Evolutionary conservation across 192 early-diverging fungal species (phyloP).

Genomic region (Coemansia sp.): DNA sequence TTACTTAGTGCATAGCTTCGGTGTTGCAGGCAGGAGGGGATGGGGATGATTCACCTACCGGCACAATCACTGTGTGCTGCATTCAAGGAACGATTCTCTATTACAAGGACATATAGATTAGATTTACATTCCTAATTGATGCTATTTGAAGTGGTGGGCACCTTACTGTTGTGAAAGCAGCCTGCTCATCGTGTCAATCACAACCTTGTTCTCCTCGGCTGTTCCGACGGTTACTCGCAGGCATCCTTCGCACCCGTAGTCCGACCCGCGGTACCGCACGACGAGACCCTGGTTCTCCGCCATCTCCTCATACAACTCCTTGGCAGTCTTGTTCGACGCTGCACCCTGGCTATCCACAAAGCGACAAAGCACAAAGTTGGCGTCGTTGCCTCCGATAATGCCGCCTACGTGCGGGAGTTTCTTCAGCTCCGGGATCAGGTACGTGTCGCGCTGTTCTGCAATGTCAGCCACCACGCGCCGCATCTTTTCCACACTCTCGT

Average conservation of each 20-base stretch:
- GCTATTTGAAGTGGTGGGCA: no score
- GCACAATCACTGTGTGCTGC: no score
- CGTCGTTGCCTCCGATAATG: conserved; percentile 86
- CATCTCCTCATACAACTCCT: conserved; percentile 75
- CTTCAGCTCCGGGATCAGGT: conserved; percentile 64
- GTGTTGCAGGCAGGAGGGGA: not conserved
- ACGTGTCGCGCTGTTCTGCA: conserved; percentile 61
- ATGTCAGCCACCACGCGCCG: conserved; percentile 60
- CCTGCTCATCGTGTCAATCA: conserved; percentile 58
- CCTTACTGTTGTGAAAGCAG: no score
- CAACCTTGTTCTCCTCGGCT: conserved; percentile 70
- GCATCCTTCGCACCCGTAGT: conserved; percentile 91
- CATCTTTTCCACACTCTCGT: conserved; percentile 70
- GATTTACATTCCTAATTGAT: no score
- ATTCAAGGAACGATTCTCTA: no score
- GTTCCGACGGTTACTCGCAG: conserved; percentile 94
- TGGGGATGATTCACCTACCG: no score
- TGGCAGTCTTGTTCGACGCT: conserved; percentile 72
- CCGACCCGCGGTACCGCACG: conserved; percentile 90
- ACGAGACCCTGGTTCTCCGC: conserved; percentile 87
- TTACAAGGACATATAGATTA: no score
- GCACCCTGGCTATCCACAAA: conserved; percentile 65
- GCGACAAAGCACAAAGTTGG: conserved; percentile 93
- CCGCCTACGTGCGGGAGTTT: conserved; percentile 66
- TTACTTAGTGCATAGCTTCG: no score